phyloP scores from a whole-genome alignment of 495 filamentous ascomycete species.

The Penicillium bovifimosum region DNA sequence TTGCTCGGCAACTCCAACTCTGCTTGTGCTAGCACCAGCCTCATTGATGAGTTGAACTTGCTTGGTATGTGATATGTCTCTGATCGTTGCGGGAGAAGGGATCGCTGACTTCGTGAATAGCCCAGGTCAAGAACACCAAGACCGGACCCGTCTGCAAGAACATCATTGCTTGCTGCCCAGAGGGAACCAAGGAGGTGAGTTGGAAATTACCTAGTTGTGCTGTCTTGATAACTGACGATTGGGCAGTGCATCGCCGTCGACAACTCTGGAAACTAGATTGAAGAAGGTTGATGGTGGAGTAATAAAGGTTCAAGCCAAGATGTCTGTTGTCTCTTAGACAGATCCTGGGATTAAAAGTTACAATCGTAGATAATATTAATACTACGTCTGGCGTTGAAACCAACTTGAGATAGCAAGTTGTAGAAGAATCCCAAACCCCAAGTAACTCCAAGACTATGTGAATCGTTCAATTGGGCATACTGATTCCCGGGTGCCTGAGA shows the following conservation, averaged over 20 bases:
- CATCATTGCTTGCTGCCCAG: conserved; percentile 5
- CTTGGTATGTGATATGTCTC: background rate
- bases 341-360: too few species aligned
- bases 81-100: background rate
- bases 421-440: too few species aligned
- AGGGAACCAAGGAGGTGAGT: background rate
- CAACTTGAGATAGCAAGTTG: too few species aligned
- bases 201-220: background rate
- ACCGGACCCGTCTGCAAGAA: conserved; percentile 1
- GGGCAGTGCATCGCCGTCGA: conserved; percentile 1
- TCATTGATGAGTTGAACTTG: conserved; percentile 1
- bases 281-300: background rate
- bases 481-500: too few species aligned
- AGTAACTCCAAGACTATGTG: too few species aligned
- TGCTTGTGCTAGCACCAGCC: conserved; percentile 2
- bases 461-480: too few species aligned
- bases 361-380: too few species aligned
- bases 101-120: background rate
- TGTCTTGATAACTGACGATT: background rate
- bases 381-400: too few species aligned
- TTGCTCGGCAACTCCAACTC: conserved; percentile 5
- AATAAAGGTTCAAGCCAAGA: too few species aligned
- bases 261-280: background rate
- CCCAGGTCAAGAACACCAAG: background rate
- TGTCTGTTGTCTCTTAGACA: too few species aligned